Conservation (phyloP, 169 alveolate genomes). For the Eimeria falciformis region DNA sequence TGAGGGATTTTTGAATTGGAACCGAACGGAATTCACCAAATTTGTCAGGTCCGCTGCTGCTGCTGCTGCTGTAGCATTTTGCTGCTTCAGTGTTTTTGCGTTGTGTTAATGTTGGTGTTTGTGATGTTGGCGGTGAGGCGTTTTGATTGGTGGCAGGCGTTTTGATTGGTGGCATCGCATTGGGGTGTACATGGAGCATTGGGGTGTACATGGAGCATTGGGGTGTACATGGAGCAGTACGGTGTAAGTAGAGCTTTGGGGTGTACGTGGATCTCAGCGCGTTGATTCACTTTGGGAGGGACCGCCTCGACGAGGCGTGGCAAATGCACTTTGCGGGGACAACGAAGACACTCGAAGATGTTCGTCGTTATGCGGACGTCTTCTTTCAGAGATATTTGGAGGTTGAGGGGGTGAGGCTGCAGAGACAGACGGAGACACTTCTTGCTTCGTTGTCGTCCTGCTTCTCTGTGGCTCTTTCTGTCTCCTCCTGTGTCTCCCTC, state of each 20-base stretch:
- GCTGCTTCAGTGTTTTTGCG: neutral
- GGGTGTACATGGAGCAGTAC: too few species aligned
- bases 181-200: too few species aligned
- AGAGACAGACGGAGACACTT: too few species aligned
- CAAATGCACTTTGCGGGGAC: conserved; percentile 13
- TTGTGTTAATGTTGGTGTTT: neutral
- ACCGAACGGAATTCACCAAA: conserved; percentile 87
- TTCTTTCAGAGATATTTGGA: conserved; percentile 66
- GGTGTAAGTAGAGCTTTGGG: neutral
- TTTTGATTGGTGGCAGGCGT: too few species aligned
- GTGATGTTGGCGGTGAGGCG: too few species aligned
- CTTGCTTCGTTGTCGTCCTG: neutral
- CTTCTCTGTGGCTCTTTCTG: neutral
- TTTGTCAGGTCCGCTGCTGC: conserved; percentile 84
- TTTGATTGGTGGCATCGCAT: too few species aligned
- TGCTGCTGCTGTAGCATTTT: conserved; percentile 36
- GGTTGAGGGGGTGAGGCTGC: conserved; percentile 56
- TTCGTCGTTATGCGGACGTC: conserved; percentile 59
- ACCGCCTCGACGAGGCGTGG: conserved; percentile 74
- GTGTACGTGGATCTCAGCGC: conserved; percentile 27
- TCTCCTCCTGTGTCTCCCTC: neutral
- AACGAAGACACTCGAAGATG: conserved; percentile 50
- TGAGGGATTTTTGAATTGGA: conserved; percentile 90
- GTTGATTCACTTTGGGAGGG: conserved; percentile 64
- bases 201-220: too few species aligned